Percentiles rank a stretch among this genome's conserved stretches.
Evolutionary conservation across 768 basidiomycete genomes (phyloP).

Genomic region (Megacollybia marginata): DNA sequence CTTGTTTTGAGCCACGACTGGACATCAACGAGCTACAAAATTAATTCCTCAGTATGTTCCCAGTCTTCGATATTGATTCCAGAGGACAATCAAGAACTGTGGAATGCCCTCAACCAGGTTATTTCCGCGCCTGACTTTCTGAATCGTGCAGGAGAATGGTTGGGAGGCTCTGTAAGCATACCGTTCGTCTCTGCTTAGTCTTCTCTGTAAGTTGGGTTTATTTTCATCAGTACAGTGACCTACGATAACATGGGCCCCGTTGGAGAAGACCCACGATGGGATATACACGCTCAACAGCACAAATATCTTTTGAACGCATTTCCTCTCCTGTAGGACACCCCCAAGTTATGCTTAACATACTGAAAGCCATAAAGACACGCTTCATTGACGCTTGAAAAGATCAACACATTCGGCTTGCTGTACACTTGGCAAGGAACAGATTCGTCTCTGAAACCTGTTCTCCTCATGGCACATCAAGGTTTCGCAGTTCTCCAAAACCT

Average conservation of each 20-base stretch:
- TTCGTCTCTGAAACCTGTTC: conserved; percentile 54
- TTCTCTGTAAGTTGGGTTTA: not conserved
- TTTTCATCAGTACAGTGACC: conserved; percentile 35
- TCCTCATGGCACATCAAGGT: conserved; percentile 52
- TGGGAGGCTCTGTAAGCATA: conserved; percentile 30
- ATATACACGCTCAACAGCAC: conserved; percentile 32
- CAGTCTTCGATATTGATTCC: conserved; percentile 31
- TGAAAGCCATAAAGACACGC: conserved; percentile 22
- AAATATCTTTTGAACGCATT: conserved; percentile 30
- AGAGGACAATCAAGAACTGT: conserved; percentile 23
- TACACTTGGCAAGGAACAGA: conserved; percentile 68
- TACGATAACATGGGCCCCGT: conserved; percentile 41
- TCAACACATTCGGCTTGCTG: conserved; percentile 70
- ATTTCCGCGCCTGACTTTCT: conserved; percentile 29
- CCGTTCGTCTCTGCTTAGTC: conserved; percentile 20
- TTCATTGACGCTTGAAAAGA: conserved; percentile 52
- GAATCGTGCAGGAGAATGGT: conserved; percentile 24
- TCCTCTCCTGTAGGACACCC: conserved; percentile 51
- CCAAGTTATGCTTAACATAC: not conserved
- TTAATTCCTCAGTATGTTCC: conserved; percentile 19
- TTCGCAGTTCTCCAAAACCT: not conserved
- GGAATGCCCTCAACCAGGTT: conserved; percentile 20
- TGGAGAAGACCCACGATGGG: conserved; percentile 43
- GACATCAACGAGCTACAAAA: no score
- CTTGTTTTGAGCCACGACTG: no score